phyloP scores from a whole-genome alignment of 306 rosid species.

The Glycine latifolia region DNA sequence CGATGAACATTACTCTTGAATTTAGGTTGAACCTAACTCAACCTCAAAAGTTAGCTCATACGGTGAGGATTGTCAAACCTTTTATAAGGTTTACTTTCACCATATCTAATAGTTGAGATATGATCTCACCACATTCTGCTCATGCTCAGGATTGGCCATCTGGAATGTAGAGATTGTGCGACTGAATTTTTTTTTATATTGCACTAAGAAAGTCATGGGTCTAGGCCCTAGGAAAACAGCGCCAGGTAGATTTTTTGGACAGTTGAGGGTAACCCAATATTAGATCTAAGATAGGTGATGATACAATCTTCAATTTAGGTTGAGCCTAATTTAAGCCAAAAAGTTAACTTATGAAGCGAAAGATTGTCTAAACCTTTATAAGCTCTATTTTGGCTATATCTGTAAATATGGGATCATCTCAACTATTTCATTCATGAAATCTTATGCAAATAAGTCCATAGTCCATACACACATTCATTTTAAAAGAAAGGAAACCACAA shows the following conservation, averaged over 20 bases:
- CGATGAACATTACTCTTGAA: too few species aligned
- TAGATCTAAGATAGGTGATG: background rate
- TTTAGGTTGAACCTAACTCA: too few species aligned
- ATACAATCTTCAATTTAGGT: background rate
- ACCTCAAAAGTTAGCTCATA: background rate
- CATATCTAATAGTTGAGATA: background rate
- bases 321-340: background rate
- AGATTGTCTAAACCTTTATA: background rate
- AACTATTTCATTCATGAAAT: background rate
- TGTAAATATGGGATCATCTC: background rate
- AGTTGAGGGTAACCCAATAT: background rate
- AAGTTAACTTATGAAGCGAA: background rate
- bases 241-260: background rate
- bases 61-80: background rate
- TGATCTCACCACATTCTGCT: background rate
- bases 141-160: background rate
- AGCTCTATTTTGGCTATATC: background rate
- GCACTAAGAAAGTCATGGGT: background rate
- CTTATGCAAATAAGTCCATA: slow-evolving; percentile 22
- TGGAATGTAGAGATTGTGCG: background rate
- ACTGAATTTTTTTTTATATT: background rate
- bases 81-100: background rate
- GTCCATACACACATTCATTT: slow-evolving; percentile 25
- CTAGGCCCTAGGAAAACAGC: background rate
- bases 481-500: slow-evolving; percentile 41